Base-by-base conservation (phyloP, 345 rosid genomes). In the Draba incana region DNA sequence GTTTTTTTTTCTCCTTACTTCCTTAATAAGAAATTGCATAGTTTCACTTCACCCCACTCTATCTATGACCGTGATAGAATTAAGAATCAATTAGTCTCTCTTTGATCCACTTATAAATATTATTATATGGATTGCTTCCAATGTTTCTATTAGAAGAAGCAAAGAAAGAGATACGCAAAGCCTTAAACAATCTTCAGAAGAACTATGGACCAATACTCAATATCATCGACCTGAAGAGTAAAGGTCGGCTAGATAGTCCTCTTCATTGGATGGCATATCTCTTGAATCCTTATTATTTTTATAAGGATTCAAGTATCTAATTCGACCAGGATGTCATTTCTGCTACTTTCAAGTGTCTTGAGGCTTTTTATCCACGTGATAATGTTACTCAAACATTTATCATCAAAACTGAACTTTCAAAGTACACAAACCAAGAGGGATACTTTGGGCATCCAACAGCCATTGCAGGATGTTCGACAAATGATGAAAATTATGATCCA, bases 261-360 rank as follows among this genome's bases (percentile, higher is more conserved):
- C 48, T 58, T 16, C 49, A 58, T 41, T 38, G 11, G 63, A 13
- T 41, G 47, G 20, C 11, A 39, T 58, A 23, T 58, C 3, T 58
- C 5, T 58, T 58, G 20, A 58, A 58, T 41, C 48, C 48, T 12
- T 58, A 58, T 25, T 58, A 41, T 25, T 38, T 51, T 6, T 64
- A 51, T 3, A 51, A 51, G 6, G 59, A 65, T 39, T 10, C 4
- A 9, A 20, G 4, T 10, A 47, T 63, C 33, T 23, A 20, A 11
- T 31, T 47, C 2, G n/a, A 63, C 0, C 31, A 5, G 0, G 38
- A 63, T 16, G 20, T 48, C n/a, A 3, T 48, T 16, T 16, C 1
- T 15, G 27, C 31, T 16, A 10, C 12, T 33, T 48, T 63, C 13
- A 23, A 37, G 14, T 64, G 48, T 48, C 12, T 48, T 8, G 24